Percentiles rank a stretch among this genome's conserved stretches.
These are phyloP conservation scores for Cystofilobasidium capitatum DNA, from an alignment of 768 basidiomycete species.

Conservation along the genomic window DNA sequence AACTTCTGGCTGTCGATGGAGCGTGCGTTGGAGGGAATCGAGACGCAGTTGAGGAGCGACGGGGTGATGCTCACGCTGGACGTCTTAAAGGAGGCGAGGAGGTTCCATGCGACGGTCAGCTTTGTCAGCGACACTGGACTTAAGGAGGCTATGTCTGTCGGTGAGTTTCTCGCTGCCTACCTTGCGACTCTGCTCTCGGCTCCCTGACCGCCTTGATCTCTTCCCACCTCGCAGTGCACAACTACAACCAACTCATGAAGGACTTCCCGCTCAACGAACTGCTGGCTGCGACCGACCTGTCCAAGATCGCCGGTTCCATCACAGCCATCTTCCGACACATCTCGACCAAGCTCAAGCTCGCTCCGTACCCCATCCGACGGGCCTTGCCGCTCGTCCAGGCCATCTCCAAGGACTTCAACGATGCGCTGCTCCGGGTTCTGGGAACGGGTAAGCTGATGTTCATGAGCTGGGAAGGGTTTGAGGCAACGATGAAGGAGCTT, in stretches of 20 bases:
- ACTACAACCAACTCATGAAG: constrained; percentile 97
- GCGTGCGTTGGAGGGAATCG: constrained; percentile 83
- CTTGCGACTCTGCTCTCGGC: background rate
- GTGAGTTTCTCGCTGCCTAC: constrained; percentile 42
- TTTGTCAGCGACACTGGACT: constrained; percentile 96
- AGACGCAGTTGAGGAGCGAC: constrained; percentile 79
- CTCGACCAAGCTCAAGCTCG: constrained; percentile 88
- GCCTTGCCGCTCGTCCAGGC: constrained; percentile 95
- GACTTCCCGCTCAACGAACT: constrained; percentile 97
- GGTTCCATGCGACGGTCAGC: constrained; percentile 93
- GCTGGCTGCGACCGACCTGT: constrained; percentile 87
- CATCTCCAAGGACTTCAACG: constrained; percentile 94
- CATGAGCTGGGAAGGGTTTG: constrained; percentile 88
- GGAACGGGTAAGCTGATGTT: constrained; percentile 86
- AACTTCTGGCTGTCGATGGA: constrained; percentile 98
- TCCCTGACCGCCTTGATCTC: background rate
- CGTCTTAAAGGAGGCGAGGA: constrained; percentile 85
- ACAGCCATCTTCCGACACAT: constrained; percentile 81
- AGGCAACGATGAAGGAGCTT: constrained; percentile 65
- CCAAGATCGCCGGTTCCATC: constrained; percentile 85
- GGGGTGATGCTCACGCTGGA: constrained; percentile 62
- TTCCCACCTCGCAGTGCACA: constrained; percentile 57
- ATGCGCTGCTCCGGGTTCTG: constrained; percentile 81
- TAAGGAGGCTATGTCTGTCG: constrained; percentile 82
- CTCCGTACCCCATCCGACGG: constrained; percentile 92